phyloP scores from a whole-genome alignment of 495 filamentous ascomycete genomes.

The Penicillium odoratum region DNA sequence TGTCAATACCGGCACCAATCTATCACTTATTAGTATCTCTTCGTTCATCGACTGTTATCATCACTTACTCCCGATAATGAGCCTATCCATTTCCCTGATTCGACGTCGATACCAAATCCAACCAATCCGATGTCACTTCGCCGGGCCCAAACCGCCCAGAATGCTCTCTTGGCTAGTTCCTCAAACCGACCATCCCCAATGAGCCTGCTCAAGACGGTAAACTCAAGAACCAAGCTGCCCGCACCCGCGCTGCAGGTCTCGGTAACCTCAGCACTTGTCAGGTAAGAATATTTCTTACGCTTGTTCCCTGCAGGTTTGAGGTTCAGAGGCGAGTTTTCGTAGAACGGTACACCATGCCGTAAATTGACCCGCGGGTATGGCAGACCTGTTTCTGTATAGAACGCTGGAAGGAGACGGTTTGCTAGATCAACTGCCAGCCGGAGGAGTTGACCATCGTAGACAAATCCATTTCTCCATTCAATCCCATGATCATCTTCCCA shows the following conservation, averaged over 20 bases:
- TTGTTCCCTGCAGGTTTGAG: conserved; percentile 8
- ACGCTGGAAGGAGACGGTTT: conserved; percentile 81
- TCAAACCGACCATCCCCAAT: conserved; percentile 87
- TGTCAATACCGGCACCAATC: conserved; percentile 94
- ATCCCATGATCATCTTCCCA: conserved; percentile 51
- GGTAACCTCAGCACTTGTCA: conserved; percentile 66
- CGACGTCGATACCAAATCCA: conserved; percentile 88
- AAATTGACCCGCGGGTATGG: conserved; percentile 96
- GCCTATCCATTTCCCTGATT: conserved; percentile 86
- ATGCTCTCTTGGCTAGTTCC: conserved; percentile 83
- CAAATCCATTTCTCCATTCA: conserved; percentile 70
- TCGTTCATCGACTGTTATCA: neutral
- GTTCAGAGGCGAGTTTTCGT: conserved; percentile 74
- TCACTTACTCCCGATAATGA: conserved; percentile 69
- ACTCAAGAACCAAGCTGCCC: conserved; percentile 90
- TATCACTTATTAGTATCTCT: conserved; percentile 24
- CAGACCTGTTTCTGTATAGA: conserved; percentile 84
- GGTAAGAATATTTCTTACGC: conserved; percentile 19
- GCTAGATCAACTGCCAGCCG: conserved; percentile 82
- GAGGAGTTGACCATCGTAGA: conserved; percentile 89
- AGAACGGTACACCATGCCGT: conserved; percentile 88
- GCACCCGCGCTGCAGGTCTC: conserved; percentile 97
- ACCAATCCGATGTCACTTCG: conserved; percentile 85
- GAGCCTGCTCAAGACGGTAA: conserved; percentile 84
- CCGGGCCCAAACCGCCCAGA: conserved; percentile 90